Evolutionary conservation across 176 grass and related monocot species (phyloP).

Genomic region (Otatea glauca): DNA sequence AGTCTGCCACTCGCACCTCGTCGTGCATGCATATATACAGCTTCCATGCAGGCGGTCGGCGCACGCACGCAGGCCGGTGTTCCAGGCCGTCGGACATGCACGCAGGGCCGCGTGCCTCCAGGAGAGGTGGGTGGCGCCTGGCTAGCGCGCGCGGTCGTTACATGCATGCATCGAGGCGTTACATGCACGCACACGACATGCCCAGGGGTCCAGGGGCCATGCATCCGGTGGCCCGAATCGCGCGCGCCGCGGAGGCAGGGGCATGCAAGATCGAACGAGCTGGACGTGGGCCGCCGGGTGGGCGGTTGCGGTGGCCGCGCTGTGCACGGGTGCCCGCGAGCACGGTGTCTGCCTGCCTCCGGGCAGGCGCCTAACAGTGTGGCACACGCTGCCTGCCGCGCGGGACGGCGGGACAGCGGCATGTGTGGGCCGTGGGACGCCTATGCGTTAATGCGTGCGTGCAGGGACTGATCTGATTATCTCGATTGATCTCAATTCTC

Average conservation of each 20-base stretch:
- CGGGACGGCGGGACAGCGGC: background rate
- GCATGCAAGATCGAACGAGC: background rate
- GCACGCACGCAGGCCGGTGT: no score
- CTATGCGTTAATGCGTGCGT: background rate
- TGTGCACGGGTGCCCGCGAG: background rate
- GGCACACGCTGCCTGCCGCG: background rate
- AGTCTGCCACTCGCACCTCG: background rate
- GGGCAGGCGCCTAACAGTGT: slow-evolving; percentile 40
- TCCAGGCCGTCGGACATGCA: no score
- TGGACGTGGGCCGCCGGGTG: background rate
- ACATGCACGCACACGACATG: background rate
- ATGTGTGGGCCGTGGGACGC: background rate
- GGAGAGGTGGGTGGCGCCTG: background rate
- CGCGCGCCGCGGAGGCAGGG: background rate
- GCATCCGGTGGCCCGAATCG: background rate
- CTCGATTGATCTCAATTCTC: no score
- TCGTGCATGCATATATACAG: no score
- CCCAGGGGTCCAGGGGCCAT: background rate
- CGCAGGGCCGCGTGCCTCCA: background rate
- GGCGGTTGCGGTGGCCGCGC: background rate
- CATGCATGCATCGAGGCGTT: background rate
- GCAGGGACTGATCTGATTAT: background rate
- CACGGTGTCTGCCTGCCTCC: slow-evolving; percentile 45
- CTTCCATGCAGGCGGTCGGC: no score
- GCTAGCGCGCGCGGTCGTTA: background rate